phyloP scores from a whole-genome alignment of 2,329 filamentous ascomycete genomes.

The Colletotrichum sp. region DNA sequence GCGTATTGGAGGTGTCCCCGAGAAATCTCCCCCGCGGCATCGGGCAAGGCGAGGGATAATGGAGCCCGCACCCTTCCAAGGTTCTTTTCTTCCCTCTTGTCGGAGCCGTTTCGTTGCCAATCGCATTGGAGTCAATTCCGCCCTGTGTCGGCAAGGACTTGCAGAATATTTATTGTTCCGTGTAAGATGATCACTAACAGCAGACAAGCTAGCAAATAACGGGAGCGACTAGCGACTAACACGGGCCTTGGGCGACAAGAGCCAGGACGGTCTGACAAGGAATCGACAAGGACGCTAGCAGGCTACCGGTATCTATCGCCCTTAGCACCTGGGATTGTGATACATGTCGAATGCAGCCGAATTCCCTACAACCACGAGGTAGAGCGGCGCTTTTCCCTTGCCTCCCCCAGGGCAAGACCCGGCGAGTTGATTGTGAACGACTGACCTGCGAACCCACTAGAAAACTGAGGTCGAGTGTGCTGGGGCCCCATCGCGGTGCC shows the following conservation, averaged over 20 bases:
- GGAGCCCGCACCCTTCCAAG: neutral
- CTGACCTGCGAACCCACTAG: slow-evolving; percentile 1
- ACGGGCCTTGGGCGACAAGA: neutral
- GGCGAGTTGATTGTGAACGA: neutral
- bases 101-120: neutral
- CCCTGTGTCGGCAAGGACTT: neutral
- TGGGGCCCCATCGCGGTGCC: neutral
- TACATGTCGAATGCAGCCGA: neutral
- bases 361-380: slow-evolving; percentile 2
- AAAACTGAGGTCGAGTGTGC: neutral
- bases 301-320: neutral
- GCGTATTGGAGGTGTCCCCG: neutral
- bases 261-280: neutral
- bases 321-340: neutral
- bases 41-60: neutral
- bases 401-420: neutral
- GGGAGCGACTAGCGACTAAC: neutral
- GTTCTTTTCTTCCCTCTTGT: neutral
- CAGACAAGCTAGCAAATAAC: neutral
- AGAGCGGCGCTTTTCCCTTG: neutral
- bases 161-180: neutral
- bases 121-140: neutral
- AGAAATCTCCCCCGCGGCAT: slow-evolving; percentile 1
- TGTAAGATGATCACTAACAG: neutral
- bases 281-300: neutral